Percentiles rank a stretch among this genome's conserved stretches.
phyloP scores from a whole-genome alignment of 2,329 filamentous ascomycete species.

The Hysterium pulicare region DNA sequence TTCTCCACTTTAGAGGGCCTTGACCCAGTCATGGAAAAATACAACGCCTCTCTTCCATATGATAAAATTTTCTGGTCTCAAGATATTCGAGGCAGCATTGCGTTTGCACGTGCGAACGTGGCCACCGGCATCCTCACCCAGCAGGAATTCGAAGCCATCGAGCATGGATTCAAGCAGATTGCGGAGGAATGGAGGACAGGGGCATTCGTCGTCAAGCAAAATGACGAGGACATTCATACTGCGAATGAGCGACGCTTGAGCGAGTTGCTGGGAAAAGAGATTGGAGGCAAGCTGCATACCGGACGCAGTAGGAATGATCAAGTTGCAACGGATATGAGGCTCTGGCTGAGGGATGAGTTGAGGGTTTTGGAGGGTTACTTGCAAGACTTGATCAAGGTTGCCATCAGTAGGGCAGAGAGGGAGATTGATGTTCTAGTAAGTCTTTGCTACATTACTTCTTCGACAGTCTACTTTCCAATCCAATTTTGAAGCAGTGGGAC shows the following conservation, averaged over 20 bases:
- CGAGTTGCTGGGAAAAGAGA: constrained; percentile 82
- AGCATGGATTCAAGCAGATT: constrained; percentile 64
- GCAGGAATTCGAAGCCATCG: constrained; percentile 71
- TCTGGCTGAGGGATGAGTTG: constrained; percentile 80
- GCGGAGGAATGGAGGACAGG: constrained; percentile 48
- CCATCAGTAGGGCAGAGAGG: constrained; percentile 64
- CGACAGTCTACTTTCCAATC: too few species aligned
- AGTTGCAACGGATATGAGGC: constrained; percentile 82
- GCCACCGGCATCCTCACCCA: constrained; percentile 70
- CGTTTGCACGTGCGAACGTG: constrained; percentile 75
- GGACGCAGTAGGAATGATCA: constrained; percentile 84
- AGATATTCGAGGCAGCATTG: constrained; percentile 76
- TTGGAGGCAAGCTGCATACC: constrained; percentile 89
- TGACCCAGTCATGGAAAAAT: constrained; percentile 81
- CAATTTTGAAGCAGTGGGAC: too few species aligned
- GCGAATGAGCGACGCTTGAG: constrained; percentile 56
- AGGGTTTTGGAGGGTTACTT: constrained; percentile 66
- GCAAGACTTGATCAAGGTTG: constrained; percentile 65
- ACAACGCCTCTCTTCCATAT: constrained; percentile 78
- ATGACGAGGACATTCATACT: constrained; percentile 55
- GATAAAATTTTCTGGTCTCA: constrained; percentile 75
- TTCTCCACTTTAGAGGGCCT: constrained; percentile 60
- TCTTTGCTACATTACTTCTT: neutral
- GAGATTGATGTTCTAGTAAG: constrained; percentile 65
- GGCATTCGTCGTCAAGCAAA: constrained; percentile 46